Evolutionary conservation across 441 rosid genomes (phyloP), one percentile per base, ranked within the genome.

Genomic region (Gossypium aridum): DNA sequence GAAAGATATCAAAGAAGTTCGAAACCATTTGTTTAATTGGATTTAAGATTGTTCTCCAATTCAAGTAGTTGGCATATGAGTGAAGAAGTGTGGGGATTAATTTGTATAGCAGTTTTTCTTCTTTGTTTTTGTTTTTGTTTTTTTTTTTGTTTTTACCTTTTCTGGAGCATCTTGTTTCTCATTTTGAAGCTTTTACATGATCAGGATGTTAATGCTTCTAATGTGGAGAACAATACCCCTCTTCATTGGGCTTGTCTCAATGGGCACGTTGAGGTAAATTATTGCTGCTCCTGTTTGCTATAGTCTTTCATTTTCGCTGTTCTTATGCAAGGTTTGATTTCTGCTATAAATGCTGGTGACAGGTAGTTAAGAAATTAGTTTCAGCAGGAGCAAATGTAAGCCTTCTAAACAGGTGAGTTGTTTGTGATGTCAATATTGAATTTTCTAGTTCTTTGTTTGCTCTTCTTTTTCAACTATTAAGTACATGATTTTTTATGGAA

Each of bases 201-300:
- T 75, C 83, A 92, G 98, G 97, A 92, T 73, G 75, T 91, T 4
- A 86, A 92, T 70, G 87, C 88, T 68, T 82, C 76, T 64, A 95
- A 95, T 57, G 83, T 61, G 56, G 98, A 95, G 85, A 92, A 85
- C 76, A 95, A 92, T 81, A 85, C 94, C 16, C 93, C 99, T 61
- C 90, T 91, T 75, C 99, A 95, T 73, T 92, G 92, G 89, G 98
- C 97, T 79, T 89, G 98, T 82, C 89, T 91, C 74, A 95, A 91
- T 71, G 95, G 98, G 43, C 94, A 78, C 70, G 71, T 83, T 53
- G 94, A 91, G 93, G 99, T 92, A 82, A 80, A 79, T 75, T 55
- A 37, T 60, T 19, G 2, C 55, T 4, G 7, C 74, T 39, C 37
- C 4, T 16, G 34, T 39, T 43, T 60, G 53, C 45, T 10, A 7